phyloP scores from a whole-genome alignment of 2,329 filamentous ascomycete species.

The Uncinocarpus reesii region DNA sequence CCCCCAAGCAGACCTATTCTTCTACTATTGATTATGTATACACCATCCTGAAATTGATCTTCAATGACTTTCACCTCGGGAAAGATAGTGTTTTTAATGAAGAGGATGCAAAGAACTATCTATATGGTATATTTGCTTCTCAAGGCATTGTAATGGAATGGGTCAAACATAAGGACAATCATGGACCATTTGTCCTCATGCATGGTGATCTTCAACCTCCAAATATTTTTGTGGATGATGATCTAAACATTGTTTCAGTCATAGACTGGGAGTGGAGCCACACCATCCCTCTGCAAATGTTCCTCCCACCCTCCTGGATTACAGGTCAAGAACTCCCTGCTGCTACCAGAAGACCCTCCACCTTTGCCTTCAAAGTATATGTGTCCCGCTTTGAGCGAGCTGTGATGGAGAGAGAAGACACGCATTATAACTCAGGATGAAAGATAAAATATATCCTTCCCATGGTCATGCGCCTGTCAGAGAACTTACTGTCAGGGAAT shows the following conservation, averaged over 20 bases:
- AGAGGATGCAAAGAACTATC: constrained; percentile 13
- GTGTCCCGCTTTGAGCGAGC: too few relatives aligned
- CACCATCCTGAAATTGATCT: constrained; percentile 4
- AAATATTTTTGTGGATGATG: constrained; percentile 11
- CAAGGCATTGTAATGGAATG: constrained; percentile 12
- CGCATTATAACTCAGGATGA: background rate
- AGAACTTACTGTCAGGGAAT: background rate
- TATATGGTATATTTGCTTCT: constrained; percentile 7
- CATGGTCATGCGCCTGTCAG: too few relatives aligned
- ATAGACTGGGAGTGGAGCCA: constrained; percentile 13
- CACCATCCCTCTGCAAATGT: constrained; percentile 11
- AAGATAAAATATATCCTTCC: background rate
- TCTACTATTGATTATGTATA: constrained; percentile 13
- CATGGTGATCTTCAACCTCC: constrained; percentile 13
- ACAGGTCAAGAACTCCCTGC: background rate
- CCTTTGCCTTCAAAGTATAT: too few relatives aligned
- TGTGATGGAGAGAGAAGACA: background rate
- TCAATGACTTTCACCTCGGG: constrained; percentile 12
- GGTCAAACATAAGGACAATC: constrained; percentile 8
- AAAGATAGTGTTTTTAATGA: constrained; percentile 10
- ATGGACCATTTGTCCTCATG: constrained; percentile 14
- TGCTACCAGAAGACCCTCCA: background rate
- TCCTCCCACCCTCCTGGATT: constrained; percentile 10
- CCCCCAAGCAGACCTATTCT: constrained; percentile 1
- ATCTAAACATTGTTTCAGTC: constrained; percentile 10